These are phyloP conservation scores for Arthrobotrys megalospora DNA, from an alignment of 2,329 filamentous ascomycete species.

Conservation along the genomic window DNA sequence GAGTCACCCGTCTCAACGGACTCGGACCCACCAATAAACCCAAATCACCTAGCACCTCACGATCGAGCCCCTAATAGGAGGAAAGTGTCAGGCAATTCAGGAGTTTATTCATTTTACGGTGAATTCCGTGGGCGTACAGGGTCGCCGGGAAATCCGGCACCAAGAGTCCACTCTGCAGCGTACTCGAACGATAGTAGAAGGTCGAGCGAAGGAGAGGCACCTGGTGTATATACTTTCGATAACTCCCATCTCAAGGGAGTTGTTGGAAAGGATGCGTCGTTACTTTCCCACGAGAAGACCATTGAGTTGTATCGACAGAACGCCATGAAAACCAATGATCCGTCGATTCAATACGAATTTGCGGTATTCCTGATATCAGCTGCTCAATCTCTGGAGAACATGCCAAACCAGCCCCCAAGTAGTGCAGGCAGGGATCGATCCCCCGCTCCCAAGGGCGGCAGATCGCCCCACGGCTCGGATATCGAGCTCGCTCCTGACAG, in stretches of 20 bases:
- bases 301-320: constrained; percentile 98
- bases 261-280: constrained; percentile 89
- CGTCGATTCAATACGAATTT: constrained; percentile 93
- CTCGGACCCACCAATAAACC: constrained; percentile 69
- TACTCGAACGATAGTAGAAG: constrained; percentile 67
- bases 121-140: constrained; percentile 59
- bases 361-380: constrained; percentile 93
- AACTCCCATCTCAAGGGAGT: constrained; percentile 84
- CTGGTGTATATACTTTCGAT: constrained; percentile 75
- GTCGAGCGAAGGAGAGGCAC: constrained; percentile 77
- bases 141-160: constrained; percentile 49
- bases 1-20: constrained; percentile 73
- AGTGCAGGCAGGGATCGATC: constrained; percentile 62
- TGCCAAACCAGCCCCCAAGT: constrained; percentile 40
- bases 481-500: constrained; percentile 71
- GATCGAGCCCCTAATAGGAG: constrained; percentile 58
- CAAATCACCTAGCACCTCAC: constrained; percentile 59
- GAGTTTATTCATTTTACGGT: constrained; percentile 58
- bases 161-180: constrained; percentile 62
- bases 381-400: constrained; percentile 72
- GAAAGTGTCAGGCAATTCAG: constrained; percentile 43
- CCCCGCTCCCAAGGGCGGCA: constrained; percentile 64
- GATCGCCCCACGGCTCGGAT: constrained; percentile 65
- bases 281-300: constrained; percentile 92
- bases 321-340: constrained; percentile 95